Evolutionary conservation across 257 asterid genomes (phyloP), one percentile per base, ranked within the genome.

Genomic region (Solanum sparsipilum): DNA sequence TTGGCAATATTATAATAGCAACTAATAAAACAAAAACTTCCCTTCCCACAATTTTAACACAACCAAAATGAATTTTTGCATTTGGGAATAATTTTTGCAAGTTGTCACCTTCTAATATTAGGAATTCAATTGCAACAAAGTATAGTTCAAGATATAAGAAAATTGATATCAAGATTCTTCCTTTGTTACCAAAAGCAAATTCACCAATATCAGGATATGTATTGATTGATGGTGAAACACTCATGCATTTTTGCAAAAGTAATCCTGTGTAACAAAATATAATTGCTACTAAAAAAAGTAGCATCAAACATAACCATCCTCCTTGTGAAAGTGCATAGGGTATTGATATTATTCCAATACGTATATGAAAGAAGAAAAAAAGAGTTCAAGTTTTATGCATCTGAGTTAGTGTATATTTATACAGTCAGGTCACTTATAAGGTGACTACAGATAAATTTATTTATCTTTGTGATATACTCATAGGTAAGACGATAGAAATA

Each of bases 41-140:
- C 81, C 92, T 75, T 41, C 94, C 94, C 44, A 89, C 92, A 39
- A 93, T 23, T 9, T 3, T 86, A 5, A 16, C 86, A 0, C 89
- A 90, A 15, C 88, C 91, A 16, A 92, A 4, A 20, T 74, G 88
- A 27, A 93, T 5, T 90, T n/a, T 7, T 6, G 86, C 74, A 21
- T 90, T 25, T 2, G 97, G 96, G 38, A 91, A 94, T 0, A 94
- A 86, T 18, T 93, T 94, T 13, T 93, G 93, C 84, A 94, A 52
- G 32, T 90, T 92, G 83, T 94, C 94, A 2, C 96, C 94, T 92
- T 93, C 93, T 70, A 94, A n/a, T 36, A 93, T 94, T 4, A 93
- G 93, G 86, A 93, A 91, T 41, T 93, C 94, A 5, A 93, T 90
- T 0, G 93, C 93, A 16, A 93, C 88, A 38, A 94, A 86, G 85